Evolutionary conservation across 768 basidiomycete genomes (phyloP), one percentile per base, ranked within the genome.

Genomic region (Sarcodon sp.): DNA sequence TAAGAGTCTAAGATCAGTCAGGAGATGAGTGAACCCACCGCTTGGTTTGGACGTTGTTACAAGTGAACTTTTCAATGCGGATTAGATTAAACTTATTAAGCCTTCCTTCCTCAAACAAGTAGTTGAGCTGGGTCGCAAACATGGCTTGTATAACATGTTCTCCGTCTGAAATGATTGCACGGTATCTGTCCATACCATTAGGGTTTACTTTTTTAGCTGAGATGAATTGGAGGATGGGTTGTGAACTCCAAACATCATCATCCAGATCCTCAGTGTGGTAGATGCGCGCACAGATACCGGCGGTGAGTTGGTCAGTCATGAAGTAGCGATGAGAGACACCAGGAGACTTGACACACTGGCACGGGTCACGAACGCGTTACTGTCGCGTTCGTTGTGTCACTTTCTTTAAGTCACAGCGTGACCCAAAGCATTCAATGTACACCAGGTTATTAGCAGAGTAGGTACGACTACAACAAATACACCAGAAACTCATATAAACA

Each of bases 101-200:
- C 0, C 67, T 58, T 6, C 79, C 75, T 0, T 78, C 69, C 12
- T 81, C 72, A 11, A 93, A 80, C 53, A 89, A 66, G 6, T 69
- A 52, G 57, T 97, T 97, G 41, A 92, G 74, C 58, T 90, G 86
- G 0, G 93, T 97, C 4, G 92, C 88, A 33, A 98, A 71, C 96
- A 99, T 97, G 21, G 87, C 82, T 62, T 97, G 96, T 44, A 86
- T 70, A 61, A 87, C 96, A 54, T 86, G 67, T 15, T 71, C 69
- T 36, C 94, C 92, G 64, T 98, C 94, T 0, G 91, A 94, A 36
- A 97, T 69, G 63, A 97, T 88, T 51, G 94, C 72, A 51, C 90
- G 75, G 63, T 76, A 80, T 49, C 83, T 70, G 58, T 85, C 83
- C 41, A 70, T 53, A 9, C 37, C 49, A 55, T 51, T 59, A n/a